These are phyloP conservation scores for Saccharomycopsis microspora DNA, from an alignment of 805 yeast species.

Conservation along the genomic window DNA sequence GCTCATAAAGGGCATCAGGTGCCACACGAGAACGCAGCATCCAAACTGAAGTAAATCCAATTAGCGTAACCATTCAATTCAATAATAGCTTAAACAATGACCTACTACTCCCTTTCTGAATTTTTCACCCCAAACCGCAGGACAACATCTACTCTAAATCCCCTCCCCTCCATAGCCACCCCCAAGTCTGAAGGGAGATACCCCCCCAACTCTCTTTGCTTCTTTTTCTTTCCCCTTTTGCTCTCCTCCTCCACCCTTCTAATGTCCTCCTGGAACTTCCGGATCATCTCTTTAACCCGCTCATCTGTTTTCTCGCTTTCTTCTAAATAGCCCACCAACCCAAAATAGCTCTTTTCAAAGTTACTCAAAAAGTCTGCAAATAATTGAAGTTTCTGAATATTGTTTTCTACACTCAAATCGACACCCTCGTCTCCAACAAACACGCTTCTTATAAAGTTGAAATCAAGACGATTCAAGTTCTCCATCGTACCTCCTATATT, in stretches of 20 bases:
- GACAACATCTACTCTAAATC: no score
- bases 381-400: constrained; percentile 1
- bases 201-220: background rate
- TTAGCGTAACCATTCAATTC: no score
- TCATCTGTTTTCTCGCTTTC: constrained; percentile 1
- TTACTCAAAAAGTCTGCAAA: constrained; percentile 7
- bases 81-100: no score
- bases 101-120: no score
- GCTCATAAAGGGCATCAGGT: no score
- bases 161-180: no score
- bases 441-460: constrained; percentile 11
- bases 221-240: background rate
- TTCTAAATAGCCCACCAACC: constrained; percentile 9
- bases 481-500: constrained; percentile 10
- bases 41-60: no score
- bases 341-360: constrained; percentile 12
- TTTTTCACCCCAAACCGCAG: no score
- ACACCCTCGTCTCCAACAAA: background rate
- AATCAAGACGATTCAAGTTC: constrained; percentile 8
- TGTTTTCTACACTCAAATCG: constrained; percentile 6
- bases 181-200: constrained; percentile 8
- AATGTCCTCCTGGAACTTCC: constrained; percentile 5
- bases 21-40: no score
- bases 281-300: constrained; percentile 8
- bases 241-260: constrained; percentile 8